Evolutionary conservation across 2,329 filamentous ascomycete genomes (phyloP), one percentile per base, ranked within the genome.

Genomic region (Trichothecium roseum): DNA sequence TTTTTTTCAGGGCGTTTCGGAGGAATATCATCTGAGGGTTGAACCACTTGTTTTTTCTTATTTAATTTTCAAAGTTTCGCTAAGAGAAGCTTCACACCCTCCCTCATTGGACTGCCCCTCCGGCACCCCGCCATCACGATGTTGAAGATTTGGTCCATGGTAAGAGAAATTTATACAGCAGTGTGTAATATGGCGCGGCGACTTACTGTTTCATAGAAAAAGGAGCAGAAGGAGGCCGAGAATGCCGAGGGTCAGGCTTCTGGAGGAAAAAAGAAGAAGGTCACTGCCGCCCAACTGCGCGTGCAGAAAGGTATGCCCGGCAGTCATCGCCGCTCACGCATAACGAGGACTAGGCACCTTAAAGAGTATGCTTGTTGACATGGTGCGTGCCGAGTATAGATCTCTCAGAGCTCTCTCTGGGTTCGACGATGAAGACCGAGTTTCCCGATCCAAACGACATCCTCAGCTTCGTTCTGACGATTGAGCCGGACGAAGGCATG

Each of bases 81-180:
- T n/a, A n/a, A n/a, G n/a, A n/a, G n/a, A 24, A 24, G 6, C 20
- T 24, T 6, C 6, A 24, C 6, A 24, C 6, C 10, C 10, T 6
- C 20, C 20, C 10, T 24, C 10, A 24, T 6, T 24, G 20, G 6
- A 10, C 6, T 10, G 20, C 37, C 37, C 37, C 16, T 29, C 18
- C 26, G 29, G 28, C 34, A 36, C 30, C 34, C 34, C 26, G 34
- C 34, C 31, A 32, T 26, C 37, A 88, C 68, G 55, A 96, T 96
- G 91, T 74, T 95, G 72, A 96, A 96, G 69, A 95, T 96, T 70
- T 96, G 89, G 91, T 94, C 87, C 52, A 94, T 96, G 89, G 87
- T 93, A 69, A 35, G 72, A 52, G 17, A 13, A 20, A 15, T 18
- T 22, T 17, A 29, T 17, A 9, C 10, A 10, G n/a, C 9, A n/a